Evolutionary conservation across 2,329 filamentous ascomycete genomes (phyloP).

Genomic region (Lecanicillium sp.): DNA sequence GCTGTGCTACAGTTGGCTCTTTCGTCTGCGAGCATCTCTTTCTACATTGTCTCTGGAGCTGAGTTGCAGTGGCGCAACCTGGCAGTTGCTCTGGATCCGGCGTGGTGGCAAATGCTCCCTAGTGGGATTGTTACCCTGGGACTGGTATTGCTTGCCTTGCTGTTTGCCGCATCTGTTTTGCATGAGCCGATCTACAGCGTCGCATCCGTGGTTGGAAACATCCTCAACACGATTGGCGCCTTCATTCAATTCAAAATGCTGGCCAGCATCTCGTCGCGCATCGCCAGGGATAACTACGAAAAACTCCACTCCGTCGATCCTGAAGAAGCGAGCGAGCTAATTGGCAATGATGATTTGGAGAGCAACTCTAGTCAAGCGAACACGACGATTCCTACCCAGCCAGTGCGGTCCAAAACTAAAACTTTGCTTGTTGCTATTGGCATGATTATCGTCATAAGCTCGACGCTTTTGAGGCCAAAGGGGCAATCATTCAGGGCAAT

Average conservation of each 20-base stretch:
- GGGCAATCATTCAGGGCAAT: slow-evolving; percentile 28
- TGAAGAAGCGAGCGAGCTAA: too few relatives aligned
- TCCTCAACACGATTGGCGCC: slow-evolving; percentile 19
- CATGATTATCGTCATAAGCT: slow-evolving; percentile 20
- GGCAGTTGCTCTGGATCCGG: slow-evolving; percentile 19
- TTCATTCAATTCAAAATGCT: too few relatives aligned
- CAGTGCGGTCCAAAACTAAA: slow-evolving; percentile 14
- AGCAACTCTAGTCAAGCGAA: too few relatives aligned
- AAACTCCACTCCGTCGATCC: too few relatives aligned
- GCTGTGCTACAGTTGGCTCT: not conserved
- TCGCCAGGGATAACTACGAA: too few relatives aligned
- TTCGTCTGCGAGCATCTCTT: slow-evolving; percentile 21
- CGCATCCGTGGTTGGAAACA: slow-evolving; percentile 17
- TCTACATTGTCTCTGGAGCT: slow-evolving; percentile 25
- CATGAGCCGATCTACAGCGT: slow-evolving; percentile 19
- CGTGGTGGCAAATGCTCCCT: slow-evolving; percentile 20
- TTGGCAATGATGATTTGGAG: too few relatives aligned
- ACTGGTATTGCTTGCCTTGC: slow-evolving; percentile 12
- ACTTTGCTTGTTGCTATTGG: slow-evolving; percentile 9
- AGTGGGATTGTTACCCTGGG: slow-evolving; percentile 20
- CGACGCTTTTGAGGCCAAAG: slow-evolving; percentile 23
- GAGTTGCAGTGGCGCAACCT: slow-evolving; percentile 25
- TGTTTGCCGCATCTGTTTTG: slow-evolving; percentile 16
- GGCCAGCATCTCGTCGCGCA: too few relatives aligned
- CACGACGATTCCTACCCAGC: not conserved